A percentile compares a stretch with the other conserved stretches of the same genome.
phyloP scores from a whole-genome alignment of 129 eudicot genomes.

The Flaveria linearis region DNA sequence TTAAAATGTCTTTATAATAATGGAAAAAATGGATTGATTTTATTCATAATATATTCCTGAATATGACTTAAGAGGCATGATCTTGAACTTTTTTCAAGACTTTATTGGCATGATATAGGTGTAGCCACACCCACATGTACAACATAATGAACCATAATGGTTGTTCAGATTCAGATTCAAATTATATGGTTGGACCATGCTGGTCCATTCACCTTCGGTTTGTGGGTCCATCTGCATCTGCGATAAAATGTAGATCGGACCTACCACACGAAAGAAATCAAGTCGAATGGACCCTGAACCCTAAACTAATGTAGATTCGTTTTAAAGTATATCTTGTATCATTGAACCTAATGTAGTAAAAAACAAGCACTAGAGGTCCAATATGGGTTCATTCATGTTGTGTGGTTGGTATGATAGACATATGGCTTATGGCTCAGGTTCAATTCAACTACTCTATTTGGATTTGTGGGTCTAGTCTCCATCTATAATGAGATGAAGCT shows the following conservation, averaged over 20 bases:
- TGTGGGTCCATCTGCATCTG: conserved; percentile 2
- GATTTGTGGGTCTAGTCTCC: background rate
- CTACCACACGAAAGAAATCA: background rate
- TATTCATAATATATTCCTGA: conserved; percentile 9
- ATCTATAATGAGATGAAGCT: conserved; percentile 13
- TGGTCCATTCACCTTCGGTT: conserved; percentile 10
- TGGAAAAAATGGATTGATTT: background rate
- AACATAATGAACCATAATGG: background rate
- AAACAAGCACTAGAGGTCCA: background rate
- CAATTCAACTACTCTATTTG: background rate
- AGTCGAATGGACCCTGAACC: background rate
- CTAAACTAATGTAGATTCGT: background rate
- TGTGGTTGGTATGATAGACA: conserved; percentile 10
- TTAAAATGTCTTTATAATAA: background rate
- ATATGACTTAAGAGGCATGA: conserved; percentile 26
- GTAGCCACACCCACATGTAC: conserved; percentile 14
- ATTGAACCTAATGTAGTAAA: conserved; percentile 12
- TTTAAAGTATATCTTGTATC: background rate
- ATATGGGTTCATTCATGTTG: conserved; percentile 12
- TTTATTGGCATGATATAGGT: conserved; percentile 19
- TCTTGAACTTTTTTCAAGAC: conserved; percentile 26
- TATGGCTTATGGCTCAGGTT: background rate
- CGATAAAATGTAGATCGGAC: background rate
- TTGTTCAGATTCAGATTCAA: background rate
- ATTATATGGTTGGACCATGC: background rate